Base-by-base conservation (phyloP, 1,139 yeast species). In the Yamadazyma triangularis region DNA sequence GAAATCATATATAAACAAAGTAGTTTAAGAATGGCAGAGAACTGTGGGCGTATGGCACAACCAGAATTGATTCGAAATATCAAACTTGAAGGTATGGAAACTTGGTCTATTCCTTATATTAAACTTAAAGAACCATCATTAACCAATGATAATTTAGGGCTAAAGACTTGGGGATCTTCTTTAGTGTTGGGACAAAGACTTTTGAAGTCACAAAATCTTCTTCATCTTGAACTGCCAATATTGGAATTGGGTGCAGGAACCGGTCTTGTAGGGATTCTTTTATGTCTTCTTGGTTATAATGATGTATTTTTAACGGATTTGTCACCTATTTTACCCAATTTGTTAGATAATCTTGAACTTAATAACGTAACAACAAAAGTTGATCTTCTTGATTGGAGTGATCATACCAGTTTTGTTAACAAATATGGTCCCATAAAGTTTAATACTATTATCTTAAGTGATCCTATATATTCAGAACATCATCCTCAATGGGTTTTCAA, bases 141-240 rank as follows among this genome's bases (percentile, higher is more conserved):
- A 38, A 86, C 96, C 0, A 76, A 77, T 29, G 98, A 91, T 53
- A 84, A 83, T 40, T 60, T 91, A 20, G 98, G 98, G 0, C 68
- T 87, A 51, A 88, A 89, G 43, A 91, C 98, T 0, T 91, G 98
- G 98, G 98, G 97, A 0, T 83, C 96, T 0, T 78, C 96, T 0
- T 60, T 85, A 20, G 69, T 86, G 2, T 59, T 91, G 13, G 71
- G 93, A 1, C 71, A 76, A 31, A 57, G 80, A 28, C 50, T 84
- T 5, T 58, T 66, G 2, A 53, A 61, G 38, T n/a, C n/a, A n/a
- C n/a, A n/a, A n/a, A n/a, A n/a, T n/a, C n/a, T n/a, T n/a, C n/a
- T n/a, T n/a, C n/a, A n/a, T n/a, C 39, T 70, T 27, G 24, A 37
- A 27, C 64, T 63, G 7, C 69, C 75, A 0, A 70, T 86, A 0